Base-by-base conservation (phyloP, 208 protist species). In the Acanthamoeba culbertsoni region DNA sequence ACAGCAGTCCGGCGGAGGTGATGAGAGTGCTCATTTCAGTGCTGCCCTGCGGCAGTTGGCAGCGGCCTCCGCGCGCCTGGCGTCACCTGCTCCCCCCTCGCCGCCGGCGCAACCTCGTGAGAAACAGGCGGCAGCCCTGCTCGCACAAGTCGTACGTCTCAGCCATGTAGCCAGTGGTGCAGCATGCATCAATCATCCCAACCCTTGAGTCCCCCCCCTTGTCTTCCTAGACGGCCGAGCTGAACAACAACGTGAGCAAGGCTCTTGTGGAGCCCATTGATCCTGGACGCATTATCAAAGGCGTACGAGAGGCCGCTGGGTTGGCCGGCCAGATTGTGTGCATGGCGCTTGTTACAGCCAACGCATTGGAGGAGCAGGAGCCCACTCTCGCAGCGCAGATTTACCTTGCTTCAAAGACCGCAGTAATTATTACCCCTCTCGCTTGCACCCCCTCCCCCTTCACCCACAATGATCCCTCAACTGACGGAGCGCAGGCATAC, bases 191-290 rank as follows among this genome's bases (percentile, higher is more conserved):
- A 12, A 40, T 28, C 62, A 8, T 28, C 8, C 26, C 8, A 28
- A 12, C 10, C 12, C 26, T 10, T 71, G 26, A 16, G 26, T 23
- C 8, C 20, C 12, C 26, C 35, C 12, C 26, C 12, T 73, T 26
- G 31, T 73, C 0, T 73, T 10, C 31, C 14, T 26, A 51, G 48
- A n/a, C 75, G 42, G 75, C 48, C 43, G 75, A 59, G 75, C 28
- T 75, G 65, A 75, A 75, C 65, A 75, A 75, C 65, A 43, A 75
- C 31, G 65, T 75, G 37, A 28, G 35, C 37, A 75, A 75, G 65
- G 65, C 31, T 4, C 65, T 75, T 4, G 33, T 75, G 65, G 65
- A 75, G 65, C 65, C 65, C 7, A 75, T 75, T 6, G 65, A 75
- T 35, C 65, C 65, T 0, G 65, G 65, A 0, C 65, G 65, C 37